Percentiles rank a stretch among this genome's conserved stretches.
Evolutionary conservation across 2,329 filamentous ascomycete species (phyloP).

Genomic region (Fusarium udum): DNA sequence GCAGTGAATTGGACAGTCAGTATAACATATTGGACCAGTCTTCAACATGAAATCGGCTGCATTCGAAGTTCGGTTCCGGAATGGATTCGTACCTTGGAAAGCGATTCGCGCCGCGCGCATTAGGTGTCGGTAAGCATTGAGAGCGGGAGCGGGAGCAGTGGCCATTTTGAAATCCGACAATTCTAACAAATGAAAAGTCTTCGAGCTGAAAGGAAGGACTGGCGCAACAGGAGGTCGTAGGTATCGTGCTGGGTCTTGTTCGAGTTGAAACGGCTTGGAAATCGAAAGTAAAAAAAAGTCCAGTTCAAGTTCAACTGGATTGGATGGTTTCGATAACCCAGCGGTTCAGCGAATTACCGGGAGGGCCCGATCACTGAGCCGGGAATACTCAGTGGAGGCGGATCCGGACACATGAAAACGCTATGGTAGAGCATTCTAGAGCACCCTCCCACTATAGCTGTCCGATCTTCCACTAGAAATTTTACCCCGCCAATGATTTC

Average conservation of each 20-base stretch:
- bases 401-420: neutral
- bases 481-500: constrained; percentile 39
- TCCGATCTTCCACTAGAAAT: constrained; percentile 4
- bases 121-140: constrained; percentile 81
- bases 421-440: neutral
- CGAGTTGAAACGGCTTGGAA: constrained; percentile 5
- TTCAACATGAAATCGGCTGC: neutral
- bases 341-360: neutral
- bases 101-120: constrained; percentile 83
- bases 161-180: constrained; percentile 22
- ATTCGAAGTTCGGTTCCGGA: neutral
- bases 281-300: constrained; percentile 28
- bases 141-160: constrained; percentile 61
- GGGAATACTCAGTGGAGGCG: neutral
- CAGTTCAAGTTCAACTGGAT: neutral
- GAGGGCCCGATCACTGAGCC: neutral
- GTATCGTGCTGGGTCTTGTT: neutral
- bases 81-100: constrained; percentile 73
- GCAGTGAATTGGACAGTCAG: neutral
- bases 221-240: neutral
- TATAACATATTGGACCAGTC: neutral
- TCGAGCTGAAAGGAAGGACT: neutral
- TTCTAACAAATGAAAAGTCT: neutral
- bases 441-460: constrained; percentile 4
- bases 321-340: neutral